Conservation (phyloP, 2,329 filamentous ascomycete species). For the Ceratocystis ficicola region DNA sequence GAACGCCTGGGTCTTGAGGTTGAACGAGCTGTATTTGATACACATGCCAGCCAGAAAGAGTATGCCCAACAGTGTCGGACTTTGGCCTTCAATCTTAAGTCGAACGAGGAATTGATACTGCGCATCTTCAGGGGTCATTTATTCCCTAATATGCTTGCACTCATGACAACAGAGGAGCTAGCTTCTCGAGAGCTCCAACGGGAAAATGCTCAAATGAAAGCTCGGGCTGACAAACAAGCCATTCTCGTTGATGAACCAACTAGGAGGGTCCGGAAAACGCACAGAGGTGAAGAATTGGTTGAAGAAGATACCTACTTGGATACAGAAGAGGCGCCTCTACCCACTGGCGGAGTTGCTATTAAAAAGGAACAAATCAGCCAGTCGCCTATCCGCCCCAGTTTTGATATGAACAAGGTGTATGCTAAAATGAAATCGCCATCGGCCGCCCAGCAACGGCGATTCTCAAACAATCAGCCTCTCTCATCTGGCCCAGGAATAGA, state of each 20-base stretch:
- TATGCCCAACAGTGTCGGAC: slow-evolving; percentile 57
- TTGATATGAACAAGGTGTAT: slow-evolving; percentile 79
- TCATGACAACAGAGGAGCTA: slow-evolving; percentile 83
- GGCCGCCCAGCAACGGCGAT: slow-evolving; percentile 34
- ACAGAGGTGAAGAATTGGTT: slow-evolving; percentile 88
- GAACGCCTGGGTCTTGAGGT: slow-evolving; percentile 65
- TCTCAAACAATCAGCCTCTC: slow-evolving; percentile 35
- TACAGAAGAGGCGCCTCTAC: slow-evolving; percentile 25
- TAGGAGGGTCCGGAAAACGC: slow-evolving; percentile 73
- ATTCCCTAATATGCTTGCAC: slow-evolving; percentile 63
- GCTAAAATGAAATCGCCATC: slow-evolving; percentile 50
- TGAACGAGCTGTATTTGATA: slow-evolving; percentile 56
- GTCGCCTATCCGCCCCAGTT: slow-evolving; percentile 47
- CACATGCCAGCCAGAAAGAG: slow-evolving; percentile 40
- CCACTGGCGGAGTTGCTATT: slow-evolving; percentile 25
- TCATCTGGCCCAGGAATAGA: slow-evolving; percentile 56
- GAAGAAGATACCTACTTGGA: slow-evolving; percentile 53
- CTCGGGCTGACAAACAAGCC: slow-evolving; percentile 68
- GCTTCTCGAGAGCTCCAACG: slow-evolving; percentile 79
- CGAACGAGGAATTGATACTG: slow-evolving; percentile 65
- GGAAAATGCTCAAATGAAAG: slow-evolving; percentile 64
- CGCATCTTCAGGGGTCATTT: slow-evolving; percentile 62
- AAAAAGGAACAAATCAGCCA: slow-evolving; percentile 31
- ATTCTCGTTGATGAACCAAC: slow-evolving; percentile 66
- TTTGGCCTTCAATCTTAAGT: slow-evolving; percentile 77